phyloP scores from a whole-genome alignment of 768 basidiomycete genomes.

The Macrolepiota fuliginosa region DNA sequence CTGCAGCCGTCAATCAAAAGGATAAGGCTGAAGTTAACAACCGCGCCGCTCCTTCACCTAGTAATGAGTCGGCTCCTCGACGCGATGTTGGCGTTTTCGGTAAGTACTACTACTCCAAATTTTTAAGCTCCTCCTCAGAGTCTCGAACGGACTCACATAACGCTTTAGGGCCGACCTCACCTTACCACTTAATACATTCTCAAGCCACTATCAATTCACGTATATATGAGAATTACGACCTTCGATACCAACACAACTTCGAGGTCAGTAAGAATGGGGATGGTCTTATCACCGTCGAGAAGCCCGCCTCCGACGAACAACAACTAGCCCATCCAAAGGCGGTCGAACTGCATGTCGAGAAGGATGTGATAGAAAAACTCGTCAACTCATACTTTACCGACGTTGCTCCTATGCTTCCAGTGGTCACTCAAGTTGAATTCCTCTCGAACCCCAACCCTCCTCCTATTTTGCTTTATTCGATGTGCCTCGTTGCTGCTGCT shows the following conservation, averaged over 20 bases:
- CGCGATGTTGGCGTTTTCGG: conserved; percentile 66
- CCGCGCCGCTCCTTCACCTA: conserved; percentile 23
- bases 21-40: conserved; percentile 33
- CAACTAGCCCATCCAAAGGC: conserved; percentile 56
- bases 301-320: conserved; percentile 56
- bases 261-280: conserved; percentile 83
- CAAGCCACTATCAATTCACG: conserved; percentile 83
- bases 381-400: conserved; percentile 91
- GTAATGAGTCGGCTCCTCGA: conserved; percentile 41
- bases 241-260: conserved; percentile 85
- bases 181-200: conserved; percentile 87
- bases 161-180: conserved; percentile 77
- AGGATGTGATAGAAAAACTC: conserved; percentile 74
- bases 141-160: conserved; percentile 42
- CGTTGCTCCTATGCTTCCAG: conserved; percentile 85
- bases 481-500: conserved; percentile 90
- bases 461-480: conserved; percentile 85
- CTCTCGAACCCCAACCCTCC: conserved; percentile 70
- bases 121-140: conserved; percentile 15
- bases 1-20: conserved; percentile 21
- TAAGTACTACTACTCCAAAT: conserved; percentile 29
- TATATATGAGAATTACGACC: conserved; percentile 84
- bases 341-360: conserved; percentile 71
- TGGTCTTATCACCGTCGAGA: conserved; percentile 81
- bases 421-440: conserved; percentile 89